Evolutionary conservation across 2,329 filamentous ascomycete genomes (phyloP).

Genomic region (Penicillium thymicola): DNA sequence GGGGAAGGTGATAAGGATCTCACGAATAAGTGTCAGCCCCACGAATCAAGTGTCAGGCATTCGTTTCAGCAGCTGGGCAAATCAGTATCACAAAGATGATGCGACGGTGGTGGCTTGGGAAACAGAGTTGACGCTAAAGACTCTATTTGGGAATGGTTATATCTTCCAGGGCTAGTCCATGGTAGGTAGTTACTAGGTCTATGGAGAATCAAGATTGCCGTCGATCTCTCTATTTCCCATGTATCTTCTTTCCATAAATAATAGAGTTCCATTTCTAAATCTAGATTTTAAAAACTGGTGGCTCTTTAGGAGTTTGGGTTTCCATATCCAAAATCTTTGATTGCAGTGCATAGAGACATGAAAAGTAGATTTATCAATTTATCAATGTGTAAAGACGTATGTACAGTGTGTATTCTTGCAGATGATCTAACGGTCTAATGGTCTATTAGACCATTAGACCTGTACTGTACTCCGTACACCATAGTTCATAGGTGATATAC

Average conservation of each 20-base stretch:
- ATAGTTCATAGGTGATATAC: conserved; percentile 4
- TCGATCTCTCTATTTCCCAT: neutral
- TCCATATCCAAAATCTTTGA: neutral
- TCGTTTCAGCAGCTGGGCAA: neutral
- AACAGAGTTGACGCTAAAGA: conserved; percentile 22
- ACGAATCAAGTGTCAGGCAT: neutral
- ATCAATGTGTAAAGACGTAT: neutral
- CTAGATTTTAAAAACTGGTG: neutral
- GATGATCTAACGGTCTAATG: neutral
- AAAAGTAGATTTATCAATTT: neutral
- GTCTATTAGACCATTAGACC: neutral
- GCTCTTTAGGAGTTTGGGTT: neutral
- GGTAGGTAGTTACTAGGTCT: neutral
- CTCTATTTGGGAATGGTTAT: conserved; percentile 9
- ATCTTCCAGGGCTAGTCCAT: neutral
- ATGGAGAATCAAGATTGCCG: neutral
- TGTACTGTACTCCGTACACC: neutral
- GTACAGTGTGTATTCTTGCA: neutral
- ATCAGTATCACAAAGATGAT: neutral
- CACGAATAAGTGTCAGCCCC: conserved; percentile 6
- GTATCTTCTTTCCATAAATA: neutral
- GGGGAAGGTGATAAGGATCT: conserved; percentile 18
- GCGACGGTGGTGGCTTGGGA: conserved; percentile 5
- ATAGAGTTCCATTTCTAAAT: neutral
- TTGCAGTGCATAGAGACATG: neutral